Percentiles rank a stretch among this genome's conserved stretches.
These are phyloP conservation scores for Chaetomiaceae sp. DNA, from an alignment of 2,329 filamentous ascomycete genomes.

Conservation along the genomic window DNA sequence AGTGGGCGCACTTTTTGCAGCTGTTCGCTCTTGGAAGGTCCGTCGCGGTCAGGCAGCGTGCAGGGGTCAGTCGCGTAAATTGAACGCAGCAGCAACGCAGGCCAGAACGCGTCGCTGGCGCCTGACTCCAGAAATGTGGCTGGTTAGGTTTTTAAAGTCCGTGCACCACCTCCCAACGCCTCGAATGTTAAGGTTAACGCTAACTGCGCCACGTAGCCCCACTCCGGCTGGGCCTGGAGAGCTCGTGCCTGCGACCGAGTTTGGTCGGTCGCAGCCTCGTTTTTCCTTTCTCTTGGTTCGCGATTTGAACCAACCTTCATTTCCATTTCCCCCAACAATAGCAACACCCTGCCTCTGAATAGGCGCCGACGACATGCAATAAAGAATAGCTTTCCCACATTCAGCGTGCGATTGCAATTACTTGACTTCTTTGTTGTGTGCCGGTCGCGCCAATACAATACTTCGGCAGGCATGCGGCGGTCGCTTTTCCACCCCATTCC, in stretches of 20 bases:
- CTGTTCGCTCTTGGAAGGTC: slow-evolving; percentile 2
- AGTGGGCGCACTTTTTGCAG: slow-evolving; percentile 10
- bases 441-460: not conserved
- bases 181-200: too few relatives aligned
- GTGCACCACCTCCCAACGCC: too few relatives aligned
- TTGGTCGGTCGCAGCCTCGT: too few relatives aligned
- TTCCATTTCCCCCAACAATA: slow-evolving; percentile 1
- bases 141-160: not conserved
- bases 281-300: not conserved
- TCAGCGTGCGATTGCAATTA: not conserved
- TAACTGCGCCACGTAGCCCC: too few relatives aligned
- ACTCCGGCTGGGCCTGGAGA: too few relatives aligned
- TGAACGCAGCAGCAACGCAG: slow-evolving; percentile 18
- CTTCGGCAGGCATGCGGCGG: slow-evolving; percentile 4
- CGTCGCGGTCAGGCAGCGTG: slow-evolving; percentile 6
- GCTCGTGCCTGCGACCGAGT: too few relatives aligned
- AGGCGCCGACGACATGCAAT: slow-evolving; percentile 3
- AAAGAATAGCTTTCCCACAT: slow-evolving; percentile 5
- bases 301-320: not conserved
- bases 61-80: slow-evolving; percentile 21
- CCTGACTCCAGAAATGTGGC: slow-evolving; percentile 1
- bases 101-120: slow-evolving; percentile 15
- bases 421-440: slow-evolving; percentile 8
- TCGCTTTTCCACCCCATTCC: not conserved
- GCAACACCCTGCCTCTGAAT: slow-evolving; percentile 4